These are phyloP conservation scores for Rostrohypoxylon terebratum DNA, from an alignment of 495 filamentous ascomycete genomes.

Conservation along the genomic window DNA sequence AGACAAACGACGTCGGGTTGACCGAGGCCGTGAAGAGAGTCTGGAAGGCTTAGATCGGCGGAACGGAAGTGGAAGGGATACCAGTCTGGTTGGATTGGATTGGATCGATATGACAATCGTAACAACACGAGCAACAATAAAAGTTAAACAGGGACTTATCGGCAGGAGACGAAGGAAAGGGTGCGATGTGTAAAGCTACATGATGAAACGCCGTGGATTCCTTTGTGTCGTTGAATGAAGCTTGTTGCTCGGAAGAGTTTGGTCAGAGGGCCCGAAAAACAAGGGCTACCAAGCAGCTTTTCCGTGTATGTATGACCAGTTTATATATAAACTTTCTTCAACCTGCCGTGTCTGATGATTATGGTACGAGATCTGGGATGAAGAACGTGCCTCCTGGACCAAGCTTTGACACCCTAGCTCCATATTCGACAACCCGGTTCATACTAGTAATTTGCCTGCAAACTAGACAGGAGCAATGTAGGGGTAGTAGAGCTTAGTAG, in stretches of 20 bases:
- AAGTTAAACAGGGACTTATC: background rate
- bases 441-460: background rate
- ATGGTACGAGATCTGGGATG: background rate
- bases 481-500: no score
- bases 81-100: background rate
- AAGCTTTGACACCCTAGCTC: background rate
- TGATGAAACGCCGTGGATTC: constrained; percentile 29
- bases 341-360: background rate
- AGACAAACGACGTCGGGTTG: constrained; percentile 98
- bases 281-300: constrained; percentile 5
- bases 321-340: constrained; percentile 32
- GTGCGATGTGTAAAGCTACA: constrained; percentile 12
- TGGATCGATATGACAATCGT: background rate
- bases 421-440: background rate
- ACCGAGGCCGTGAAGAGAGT: constrained; percentile 88
- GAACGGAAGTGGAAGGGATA: background rate
- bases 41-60: constrained; percentile 73
- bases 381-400: constrained; percentile 1
- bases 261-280: constrained; percentile 12
- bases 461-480: background rate
- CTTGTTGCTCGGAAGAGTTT: constrained; percentile 13
- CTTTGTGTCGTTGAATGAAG: constrained; percentile 32
- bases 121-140: constrained; percentile 1
- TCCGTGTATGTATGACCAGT: constrained; percentile 46
- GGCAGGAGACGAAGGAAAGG: background rate